A percentile compares a stretch with the other conserved stretches of the same genome.
These are phyloP conservation scores for Asterella californica DNA, from an alignment of 225 moss, liverwort and hornwort species.

Conservation along the genomic window DNA sequence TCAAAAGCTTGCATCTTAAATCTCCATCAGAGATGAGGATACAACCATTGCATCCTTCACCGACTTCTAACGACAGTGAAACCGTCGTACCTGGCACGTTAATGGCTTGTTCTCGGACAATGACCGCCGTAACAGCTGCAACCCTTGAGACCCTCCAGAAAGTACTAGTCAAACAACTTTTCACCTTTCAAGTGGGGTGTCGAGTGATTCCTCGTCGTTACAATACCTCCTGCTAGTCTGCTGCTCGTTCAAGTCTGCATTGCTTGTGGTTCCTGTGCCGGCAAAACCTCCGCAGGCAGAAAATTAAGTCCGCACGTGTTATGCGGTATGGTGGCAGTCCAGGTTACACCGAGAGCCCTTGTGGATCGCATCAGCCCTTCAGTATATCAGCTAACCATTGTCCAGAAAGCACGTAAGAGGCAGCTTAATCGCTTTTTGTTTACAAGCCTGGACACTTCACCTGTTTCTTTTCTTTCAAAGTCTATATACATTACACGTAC, in stretches of 20 bases:
- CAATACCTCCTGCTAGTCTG: neutral
- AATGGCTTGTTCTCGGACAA: neutral
- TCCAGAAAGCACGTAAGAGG: neutral
- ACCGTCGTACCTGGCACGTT: neutral
- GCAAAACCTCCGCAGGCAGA: neutral
- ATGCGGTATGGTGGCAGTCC: neutral
- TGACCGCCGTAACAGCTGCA: neutral
- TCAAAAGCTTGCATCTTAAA: neutral
- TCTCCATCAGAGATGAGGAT: slow-evolving; percentile 14
- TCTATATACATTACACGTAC: slow-evolving; percentile 10
- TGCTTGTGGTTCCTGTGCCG: too few relatives aligned
- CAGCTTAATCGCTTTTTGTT: neutral
- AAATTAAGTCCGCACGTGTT: too few relatives aligned
- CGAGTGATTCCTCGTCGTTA: neutral
- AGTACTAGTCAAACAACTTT: neutral
- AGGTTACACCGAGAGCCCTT: neutral
- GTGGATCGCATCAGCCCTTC: neutral
- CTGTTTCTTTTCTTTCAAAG: neutral
- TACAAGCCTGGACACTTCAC: neutral
- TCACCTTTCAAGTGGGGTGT: neutral
- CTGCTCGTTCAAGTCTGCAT: neutral
- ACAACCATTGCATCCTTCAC: neutral
- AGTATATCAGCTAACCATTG: neutral
- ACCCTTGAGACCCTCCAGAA: neutral
- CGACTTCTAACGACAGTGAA: neutral